Base-by-base conservation (phyloP, 208 protist genomes). In the Wallacemonas sp. region DNA sequence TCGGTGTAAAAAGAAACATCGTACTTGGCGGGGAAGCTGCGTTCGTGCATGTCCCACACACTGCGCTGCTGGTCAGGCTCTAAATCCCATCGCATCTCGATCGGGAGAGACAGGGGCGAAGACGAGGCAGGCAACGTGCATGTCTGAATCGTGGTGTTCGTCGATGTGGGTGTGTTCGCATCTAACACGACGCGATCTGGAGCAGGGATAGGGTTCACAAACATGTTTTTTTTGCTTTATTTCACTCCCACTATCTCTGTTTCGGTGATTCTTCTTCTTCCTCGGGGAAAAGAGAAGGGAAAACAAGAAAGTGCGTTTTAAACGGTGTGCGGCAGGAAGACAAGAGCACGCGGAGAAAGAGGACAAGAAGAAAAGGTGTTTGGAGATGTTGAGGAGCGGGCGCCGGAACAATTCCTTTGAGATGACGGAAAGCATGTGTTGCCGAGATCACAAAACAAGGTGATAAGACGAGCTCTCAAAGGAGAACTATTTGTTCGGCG, bases 1-100 rank as follows among this genome's bases (percentile, higher is more conserved):
- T 66, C 82, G 14, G 78, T 19, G 65, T 95, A 95, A 68, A 84
- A 90, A 1, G 55, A 58, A 0, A 39, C 39, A 9, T 68, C 42
- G 73, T 90, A 95, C 46, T 58, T 68, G 11, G 89, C 34, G 14
- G 86, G 80, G 51, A 93, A 93, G 47, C 69, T 62, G 9, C 73
- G 47, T 31, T 85, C 72, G 62, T 93, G 86, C 42, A 95, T 70
- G 6, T 33, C 54, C 66, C 72, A 70, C 22, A 95, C 8, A 19
- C 41, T 45, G 2, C 67, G 59, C 11, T 93, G 64, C 27, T 93
- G 81, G 4, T 19, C 22, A 27, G 72, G 28, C 24, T 74, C 34
- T 31, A 89, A 65, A 41, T 82, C 77, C 83, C 89, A 95, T n/a
- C 84, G 85, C 41, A 91, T 63, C 30, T 77, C 70, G 26, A 95